A percentile compares a stretch with the other conserved stretches of the same genome.
These are phyloP conservation scores for Aspergillus diversus DNA, from an alignment of 495 filamentous ascomycete genomes.

Conservation along the genomic window DNA sequence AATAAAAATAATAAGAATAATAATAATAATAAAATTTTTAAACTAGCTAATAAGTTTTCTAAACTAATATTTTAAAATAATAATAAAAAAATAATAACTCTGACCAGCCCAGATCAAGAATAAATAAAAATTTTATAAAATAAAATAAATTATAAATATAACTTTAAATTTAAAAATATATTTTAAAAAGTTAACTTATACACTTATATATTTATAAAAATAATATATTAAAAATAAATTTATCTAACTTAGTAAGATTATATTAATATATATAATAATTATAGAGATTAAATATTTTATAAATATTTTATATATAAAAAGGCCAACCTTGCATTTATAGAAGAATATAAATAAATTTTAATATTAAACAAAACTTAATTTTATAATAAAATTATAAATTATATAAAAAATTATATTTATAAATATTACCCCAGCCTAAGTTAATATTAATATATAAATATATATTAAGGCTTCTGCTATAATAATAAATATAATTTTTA, in stretches of 20 bases:
- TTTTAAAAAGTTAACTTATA: neutral
- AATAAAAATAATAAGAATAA: too few species aligned
- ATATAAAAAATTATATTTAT: too few species aligned
- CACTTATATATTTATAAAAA: neutral
- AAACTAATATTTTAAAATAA: neutral
- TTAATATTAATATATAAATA: too few species aligned
- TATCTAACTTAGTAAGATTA: neutral
- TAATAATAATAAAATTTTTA: neutral
- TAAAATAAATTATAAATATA: neutral
- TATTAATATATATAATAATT: neutral
- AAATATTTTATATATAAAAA: too few species aligned
- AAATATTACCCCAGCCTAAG: too few species aligned
- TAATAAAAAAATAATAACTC: neutral
- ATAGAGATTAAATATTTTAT: too few species aligned
- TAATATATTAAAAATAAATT: neutral
- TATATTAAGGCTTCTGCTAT: too few species aligned
- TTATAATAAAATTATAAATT: too few species aligned
- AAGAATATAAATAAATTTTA: too few species aligned
- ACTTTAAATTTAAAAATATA: neutral
- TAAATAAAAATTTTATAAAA: neutral
- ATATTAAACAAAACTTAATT: too few species aligned
- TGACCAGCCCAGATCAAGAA: neutral
- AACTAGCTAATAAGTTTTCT: neutral
- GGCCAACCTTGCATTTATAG: too few species aligned
- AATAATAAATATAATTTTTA: neutral